Conservation (phyloP, 2,329 filamentous ascomycete species). For the Aspergillus piperis region DNA sequence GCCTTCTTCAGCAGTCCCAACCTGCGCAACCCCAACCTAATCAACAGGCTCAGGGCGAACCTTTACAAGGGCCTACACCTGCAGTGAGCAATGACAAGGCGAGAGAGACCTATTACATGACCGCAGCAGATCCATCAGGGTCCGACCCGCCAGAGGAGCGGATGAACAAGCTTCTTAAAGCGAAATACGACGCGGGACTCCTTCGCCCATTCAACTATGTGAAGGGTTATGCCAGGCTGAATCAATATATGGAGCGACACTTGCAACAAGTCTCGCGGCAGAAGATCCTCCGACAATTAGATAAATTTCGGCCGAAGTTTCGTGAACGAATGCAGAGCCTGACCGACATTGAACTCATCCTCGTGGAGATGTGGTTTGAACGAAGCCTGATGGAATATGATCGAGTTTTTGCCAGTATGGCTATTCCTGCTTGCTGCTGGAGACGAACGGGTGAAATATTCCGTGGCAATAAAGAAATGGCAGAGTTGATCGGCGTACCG, state of each 20-base stretch:
- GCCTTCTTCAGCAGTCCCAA: constrained; percentile 40
- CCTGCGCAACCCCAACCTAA: constrained; percentile 33
- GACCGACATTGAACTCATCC: constrained; percentile 90
- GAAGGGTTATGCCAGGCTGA: constrained; percentile 87
- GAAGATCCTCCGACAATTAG: constrained; percentile 87
- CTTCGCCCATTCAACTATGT: constrained; percentile 98
- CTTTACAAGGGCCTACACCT: constrained; percentile 63
- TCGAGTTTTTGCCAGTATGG: constrained; percentile 98
- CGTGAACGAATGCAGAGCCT: constrained; percentile 89
- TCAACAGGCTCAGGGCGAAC: constrained; percentile 46
- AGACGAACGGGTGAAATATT: constrained; percentile 96
- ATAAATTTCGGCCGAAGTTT: constrained; percentile 93
- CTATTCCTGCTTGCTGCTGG: constrained; percentile 97
- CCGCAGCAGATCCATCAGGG: constrained; percentile 90
- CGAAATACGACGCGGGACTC: constrained; percentile 93
- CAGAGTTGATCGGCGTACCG: constrained; percentile 88
- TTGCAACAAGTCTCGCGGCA: constrained; percentile 80
- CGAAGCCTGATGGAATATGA: constrained; percentile 96
- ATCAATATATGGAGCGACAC: constrained; percentile 88
- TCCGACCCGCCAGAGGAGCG: constrained; percentile 85
- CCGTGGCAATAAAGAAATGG: constrained; percentile 97
- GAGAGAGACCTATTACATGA: constrained; percentile 88
- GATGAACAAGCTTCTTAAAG: constrained; percentile 90
- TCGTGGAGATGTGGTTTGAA: constrained; percentile 99
- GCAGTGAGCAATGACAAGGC: constrained; percentile 66